Evolutionary conservation across 352 stramenopile species (phyloP), one percentile per base, ranked within the genome.

Genomic region (Thalassiosira hispida): DNA sequence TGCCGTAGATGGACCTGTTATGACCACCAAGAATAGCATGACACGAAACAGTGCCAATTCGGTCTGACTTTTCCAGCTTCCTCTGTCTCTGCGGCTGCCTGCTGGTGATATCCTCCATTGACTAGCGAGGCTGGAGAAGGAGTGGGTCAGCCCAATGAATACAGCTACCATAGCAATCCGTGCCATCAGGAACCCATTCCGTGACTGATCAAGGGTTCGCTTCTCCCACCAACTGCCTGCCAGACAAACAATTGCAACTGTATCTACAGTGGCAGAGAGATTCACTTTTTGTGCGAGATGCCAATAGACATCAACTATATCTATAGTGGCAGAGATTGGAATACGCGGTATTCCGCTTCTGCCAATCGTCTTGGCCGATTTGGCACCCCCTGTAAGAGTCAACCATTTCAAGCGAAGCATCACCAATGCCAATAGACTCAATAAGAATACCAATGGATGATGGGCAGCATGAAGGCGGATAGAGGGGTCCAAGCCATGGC

Each of bases 401-500:
- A 82, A 57, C 55, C 56, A 81, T 44, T 35, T 16, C 22, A 83
- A n/a, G 16, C 68, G 70, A 23, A 87, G 38, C 4, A 83, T 55
- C 42, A 57, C 46, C 9, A 90, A 52, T 35, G 81, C 22, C 8
- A 66, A 38, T 16, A 86, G 57, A 73, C 72, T 80, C 11, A 79
- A 64, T 9, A 91, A 31, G 66, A 92, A 93, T 2, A 87, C 49
- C 4, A 81, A 25, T 9, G 77, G 38, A 68, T 77, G 75, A 66
- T 93, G 88, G 25, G 86, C 81, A n/a, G 52, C 31, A 70, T 93
- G 85, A 25, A 88, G 62, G 44, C 79, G 75, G 49, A 91, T 90
- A 4, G 84, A 91, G 64, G 88, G 84, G 74, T 93, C 88, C 12
- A 90, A 44, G 22, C 88, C 88, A 71, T 93, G 88, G 7, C 88